Base-by-base conservation (phyloP, 495 filamentous ascomycete species). In the Penicillium silybi region DNA sequence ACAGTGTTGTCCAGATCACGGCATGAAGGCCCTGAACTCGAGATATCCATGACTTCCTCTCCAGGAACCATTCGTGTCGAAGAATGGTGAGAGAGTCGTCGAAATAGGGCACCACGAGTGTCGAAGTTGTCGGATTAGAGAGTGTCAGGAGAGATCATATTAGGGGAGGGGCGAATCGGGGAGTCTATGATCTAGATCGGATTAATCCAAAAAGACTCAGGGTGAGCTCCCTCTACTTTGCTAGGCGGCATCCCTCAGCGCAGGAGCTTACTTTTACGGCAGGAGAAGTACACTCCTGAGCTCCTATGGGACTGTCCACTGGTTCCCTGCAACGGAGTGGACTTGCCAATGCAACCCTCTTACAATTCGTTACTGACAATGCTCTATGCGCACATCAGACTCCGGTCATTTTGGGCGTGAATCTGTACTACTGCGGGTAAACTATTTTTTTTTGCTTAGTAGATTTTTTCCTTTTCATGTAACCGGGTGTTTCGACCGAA, bases 1-100 rank as follows among this genome's bases (percentile, higher is more conserved):
- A 82, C 64, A 6, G 72, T 59, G 48, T 76, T 68, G 56, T 79
- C 75, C 41, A 71, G 50, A 50, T 62, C 59, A 32, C 52, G 63
- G 61, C 71, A 74, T 44, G 48, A 60, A 27, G 53, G 54, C 50
- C 49, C 35, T 47, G 55, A 53, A 20, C 44, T 58, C 35, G 62
- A 57, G 32, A 56, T 57, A 48, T 56, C 56, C 69, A 72, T 72
- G 47, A 59, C 57, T 44, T 38, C 46, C 54, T 63, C 56, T 52
- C 46, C 46, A 51, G 20, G 41, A 50, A 64, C 63, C 63, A 66
- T 59, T 47, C 39, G 17, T 27, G 29, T 41, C 16, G 29, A 32
- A 43, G 50, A 43, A 37, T 53, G 40, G 50, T 17, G 51, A 52
- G 50, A 52, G 41, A 56, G 46, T 49, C 37, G 49, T 46, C 32